These are phyloP conservation scores for Glutinoglossum americanum DNA, from an alignment of 495 filamentous ascomycete species.

Conservation along the genomic window DNA sequence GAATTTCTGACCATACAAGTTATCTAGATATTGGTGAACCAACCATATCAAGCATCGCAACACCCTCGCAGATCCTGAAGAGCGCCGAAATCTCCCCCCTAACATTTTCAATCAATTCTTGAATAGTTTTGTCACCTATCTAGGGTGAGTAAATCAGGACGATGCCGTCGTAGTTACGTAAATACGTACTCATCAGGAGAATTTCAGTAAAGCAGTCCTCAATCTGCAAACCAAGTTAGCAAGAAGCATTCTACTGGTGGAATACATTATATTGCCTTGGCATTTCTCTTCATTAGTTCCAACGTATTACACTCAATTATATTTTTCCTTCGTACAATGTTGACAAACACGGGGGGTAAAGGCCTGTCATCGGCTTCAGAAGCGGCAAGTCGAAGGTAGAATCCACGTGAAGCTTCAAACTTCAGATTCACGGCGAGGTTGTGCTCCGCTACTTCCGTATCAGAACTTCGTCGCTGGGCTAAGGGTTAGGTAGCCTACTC, in stretches of 20 bases:
- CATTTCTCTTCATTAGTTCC: slow-evolving; percentile 44
- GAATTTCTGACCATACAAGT: neutral
- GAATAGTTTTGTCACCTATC: slow-evolving; percentile 34
- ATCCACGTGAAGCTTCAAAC: slow-evolving; percentile 57
- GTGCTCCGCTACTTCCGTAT: slow-evolving; percentile 27
- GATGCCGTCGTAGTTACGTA: neutral
- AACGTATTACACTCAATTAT: slow-evolving; percentile 71
- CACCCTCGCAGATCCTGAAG: slow-evolving; percentile 61
- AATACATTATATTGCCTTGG: slow-evolving; percentile 11
- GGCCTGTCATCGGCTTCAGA: slow-evolving; percentile 37
- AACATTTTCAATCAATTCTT: slow-evolving; percentile 44
- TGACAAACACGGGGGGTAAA: slow-evolving; percentile 56
- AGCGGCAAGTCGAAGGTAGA: slow-evolving; percentile 50
- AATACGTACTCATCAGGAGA: neutral
- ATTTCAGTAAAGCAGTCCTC: slow-evolving; percentile 29
- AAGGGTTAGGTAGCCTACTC: slow-evolving; percentile 18
- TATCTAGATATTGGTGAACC: neutral
- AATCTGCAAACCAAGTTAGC: slow-evolving; percentile 23
- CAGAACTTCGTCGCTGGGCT: slow-evolving; percentile 5
- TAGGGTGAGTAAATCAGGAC: neutral
- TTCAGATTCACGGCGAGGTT: slow-evolving; percentile 41
- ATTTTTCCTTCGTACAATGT: slow-evolving; percentile 47
- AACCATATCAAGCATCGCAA: slow-evolving; percentile 85
- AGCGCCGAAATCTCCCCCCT: slow-evolving; percentile 43
- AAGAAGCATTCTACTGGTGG: slow-evolving; percentile 16